Evolutionary conservation across 306 rosid genomes (phyloP).

Genomic region (Medicago lupulina): DNA sequence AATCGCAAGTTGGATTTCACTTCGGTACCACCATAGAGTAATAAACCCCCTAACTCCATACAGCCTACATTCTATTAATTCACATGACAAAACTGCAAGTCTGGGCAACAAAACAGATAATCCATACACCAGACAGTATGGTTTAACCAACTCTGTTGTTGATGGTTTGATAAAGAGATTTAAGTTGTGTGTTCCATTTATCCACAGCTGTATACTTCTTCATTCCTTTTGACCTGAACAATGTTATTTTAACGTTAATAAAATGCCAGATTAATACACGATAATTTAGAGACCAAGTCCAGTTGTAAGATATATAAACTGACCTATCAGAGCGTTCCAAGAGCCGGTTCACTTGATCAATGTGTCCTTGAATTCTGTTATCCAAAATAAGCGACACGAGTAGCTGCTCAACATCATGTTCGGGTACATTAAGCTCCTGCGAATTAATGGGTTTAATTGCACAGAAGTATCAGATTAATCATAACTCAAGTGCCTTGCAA

Average conservation of each 20-base stretch:
- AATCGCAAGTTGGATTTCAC: constrained; percentile 41
- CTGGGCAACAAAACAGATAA: constrained; percentile 33
- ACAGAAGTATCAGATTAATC: constrained; percentile 6
- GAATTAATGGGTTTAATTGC: constrained; percentile 28
- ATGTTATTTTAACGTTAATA: constrained; percentile 35
- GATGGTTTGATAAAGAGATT: constrained; percentile 77
- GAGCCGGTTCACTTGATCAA: constrained; percentile 95
- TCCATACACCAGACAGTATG: constrained; percentile 13
- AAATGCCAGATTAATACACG: constrained; percentile 7
- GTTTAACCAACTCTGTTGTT: constrained; percentile 75
- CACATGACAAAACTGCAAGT: constrained; percentile 54
- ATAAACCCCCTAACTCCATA: constrained; percentile 37
- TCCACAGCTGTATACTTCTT: constrained; percentile 90
- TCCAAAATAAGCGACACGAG: constrained; percentile 80
- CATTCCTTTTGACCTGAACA: constrained; percentile 90
- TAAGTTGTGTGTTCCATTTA: constrained; percentile 94
- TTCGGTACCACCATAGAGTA: constrained; percentile 40
- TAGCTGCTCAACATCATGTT: constrained; percentile 70
- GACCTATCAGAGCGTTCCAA: constrained; percentile 91
- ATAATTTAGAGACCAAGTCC: neutral
- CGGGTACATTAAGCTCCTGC: constrained; percentile 71
- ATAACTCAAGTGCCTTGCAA: constrained; percentile 20
- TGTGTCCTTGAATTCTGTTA: constrained; percentile 93
- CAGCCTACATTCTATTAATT: constrained; percentile 38
- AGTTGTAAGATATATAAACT: constrained; percentile 11